Evolutionary conservation across 352 stramenopile species (phyloP).

Genomic region (Phytophthora idaei): DNA sequence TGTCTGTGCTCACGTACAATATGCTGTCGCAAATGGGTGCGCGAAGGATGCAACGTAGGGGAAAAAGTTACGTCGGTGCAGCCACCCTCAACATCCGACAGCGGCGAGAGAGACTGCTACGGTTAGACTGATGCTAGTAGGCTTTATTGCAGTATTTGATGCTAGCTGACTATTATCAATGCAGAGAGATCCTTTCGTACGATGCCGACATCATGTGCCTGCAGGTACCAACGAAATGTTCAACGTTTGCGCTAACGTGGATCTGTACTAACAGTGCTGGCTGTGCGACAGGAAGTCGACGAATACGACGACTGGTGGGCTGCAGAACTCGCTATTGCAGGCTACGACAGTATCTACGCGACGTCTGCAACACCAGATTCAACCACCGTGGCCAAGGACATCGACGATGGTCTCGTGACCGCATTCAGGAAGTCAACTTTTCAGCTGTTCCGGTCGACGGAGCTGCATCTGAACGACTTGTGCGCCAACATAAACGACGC

Average conservation of each 20-base stretch:
- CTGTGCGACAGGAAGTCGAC: slow-evolving; percentile 68
- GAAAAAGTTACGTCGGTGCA: slow-evolving; percentile 54
- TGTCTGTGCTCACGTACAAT: slow-evolving; percentile 84
- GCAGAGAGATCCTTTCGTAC: slow-evolving; percentile 74
- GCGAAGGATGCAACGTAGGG: slow-evolving; percentile 46
- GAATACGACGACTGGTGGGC: slow-evolving; percentile 90
- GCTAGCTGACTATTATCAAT: background rate
- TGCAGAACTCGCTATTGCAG: slow-evolving; percentile 53
- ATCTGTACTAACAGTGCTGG: too few species aligned
- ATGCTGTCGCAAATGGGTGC: slow-evolving; percentile 83
- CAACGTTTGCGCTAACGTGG: too few species aligned
- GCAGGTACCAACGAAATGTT: slow-evolving; percentile 43
- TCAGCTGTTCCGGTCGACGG: slow-evolving; percentile 72
- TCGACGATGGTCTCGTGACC: slow-evolving; percentile 80
- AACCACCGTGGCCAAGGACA: slow-evolving; percentile 25
- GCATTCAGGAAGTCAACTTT: slow-evolving; percentile 78
- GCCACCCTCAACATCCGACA: slow-evolving; percentile 62
- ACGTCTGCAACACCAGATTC: slow-evolving; percentile 16
- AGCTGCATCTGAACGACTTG: slow-evolving; percentile 69
- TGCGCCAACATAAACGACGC: slow-evolving; percentile 40
- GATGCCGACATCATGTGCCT: slow-evolving; percentile 88
- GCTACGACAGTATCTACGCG: slow-evolving; percentile 86
- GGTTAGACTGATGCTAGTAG: slow-evolving; percentile 28
- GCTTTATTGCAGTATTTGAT: background rate
- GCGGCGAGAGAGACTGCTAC: slow-evolving; percentile 59